phyloP scores from a whole-genome alignment of 768 basidiomycete species.

The Tricholoma hemisulphureum region DNA sequence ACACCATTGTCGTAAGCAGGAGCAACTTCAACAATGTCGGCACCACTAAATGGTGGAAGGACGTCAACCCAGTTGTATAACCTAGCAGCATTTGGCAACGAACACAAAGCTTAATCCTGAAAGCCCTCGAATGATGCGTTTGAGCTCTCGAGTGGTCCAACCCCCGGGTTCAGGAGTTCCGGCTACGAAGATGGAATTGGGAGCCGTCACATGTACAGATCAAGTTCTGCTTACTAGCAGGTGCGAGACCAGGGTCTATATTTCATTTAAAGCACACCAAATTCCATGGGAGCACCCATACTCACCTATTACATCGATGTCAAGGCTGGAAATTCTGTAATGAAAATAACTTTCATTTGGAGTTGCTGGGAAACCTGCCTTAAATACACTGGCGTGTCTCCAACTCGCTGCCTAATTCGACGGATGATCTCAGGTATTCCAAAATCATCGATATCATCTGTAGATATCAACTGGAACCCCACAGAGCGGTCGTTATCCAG shows the following conservation, averaged over 20 bases:
- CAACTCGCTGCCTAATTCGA: constrained; percentile 70
- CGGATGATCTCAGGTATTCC: constrained; percentile 69
- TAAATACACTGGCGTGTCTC: constrained; percentile 73
- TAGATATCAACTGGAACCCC: constrained; percentile 77
- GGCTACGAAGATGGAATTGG: constrained; percentile 38
- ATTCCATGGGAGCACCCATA: not conserved
- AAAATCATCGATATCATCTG: constrained; percentile 81
- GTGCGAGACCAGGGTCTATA: constrained; percentile 72
- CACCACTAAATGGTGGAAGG: constrained; percentile 44
- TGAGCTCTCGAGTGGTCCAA: constrained; percentile 81
- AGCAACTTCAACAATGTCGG: constrained; percentile 72
- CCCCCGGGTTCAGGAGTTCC: constrained; percentile 85
- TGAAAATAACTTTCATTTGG: not conserved
- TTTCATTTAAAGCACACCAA: constrained; percentile 1
- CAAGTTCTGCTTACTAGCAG: constrained; percentile 55
- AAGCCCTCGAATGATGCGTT: constrained; percentile 76
- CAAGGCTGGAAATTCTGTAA: constrained; percentile 44
- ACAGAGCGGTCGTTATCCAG: constrained; percentile 66
- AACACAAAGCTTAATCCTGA: constrained; percentile 80
- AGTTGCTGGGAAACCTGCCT: constrained; percentile 43
- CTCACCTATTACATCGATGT: constrained; percentile 79
- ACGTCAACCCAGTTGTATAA: not conserved
- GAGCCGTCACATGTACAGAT: not conserved
- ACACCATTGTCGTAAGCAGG: constrained; percentile 71
- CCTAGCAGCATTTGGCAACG: constrained; percentile 17